Conservation (phyloP, 768 basidiomycete species). For the Mycena galopus region DNA sequence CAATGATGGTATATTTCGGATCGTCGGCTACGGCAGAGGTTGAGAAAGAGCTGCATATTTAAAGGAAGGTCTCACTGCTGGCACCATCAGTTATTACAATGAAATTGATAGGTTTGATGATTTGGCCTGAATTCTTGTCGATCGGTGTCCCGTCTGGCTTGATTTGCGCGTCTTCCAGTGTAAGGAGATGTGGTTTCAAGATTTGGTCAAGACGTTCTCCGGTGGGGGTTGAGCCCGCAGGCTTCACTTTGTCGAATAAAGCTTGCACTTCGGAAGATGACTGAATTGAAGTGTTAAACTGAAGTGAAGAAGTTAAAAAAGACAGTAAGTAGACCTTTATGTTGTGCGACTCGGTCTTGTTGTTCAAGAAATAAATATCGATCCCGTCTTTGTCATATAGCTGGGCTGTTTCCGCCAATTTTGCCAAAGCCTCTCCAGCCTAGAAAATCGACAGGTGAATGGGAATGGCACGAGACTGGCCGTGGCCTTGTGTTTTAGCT, state of each 20-base stretch:
- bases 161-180: slow-evolving; percentile 46
- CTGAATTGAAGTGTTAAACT: slow-evolving; percentile 42
- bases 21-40: slow-evolving; percentile 59
- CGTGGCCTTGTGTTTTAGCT: neutral
- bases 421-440: slow-evolving; percentile 61
- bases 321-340: slow-evolving; percentile 57
- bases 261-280: slow-evolving; percentile 50
- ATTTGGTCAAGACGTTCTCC: slow-evolving; percentile 51
- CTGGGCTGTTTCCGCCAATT: slow-evolving; percentile 62
- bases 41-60: neutral
- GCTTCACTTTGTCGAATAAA: slow-evolving; percentile 60
- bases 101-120: slow-evolving; percentile 68
- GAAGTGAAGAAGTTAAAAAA: too few relatives aligned
- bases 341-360: slow-evolving; percentile 45
- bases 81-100: slow-evolving; percentile 76
- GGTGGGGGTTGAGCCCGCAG: slow-evolving; percentile 61
- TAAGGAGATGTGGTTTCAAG: slow-evolving; percentile 43
- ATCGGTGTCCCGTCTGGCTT: slow-evolving; percentile 34
- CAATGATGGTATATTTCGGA: slow-evolving; percentile 61
- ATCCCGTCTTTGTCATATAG: slow-evolving; percentile 70
- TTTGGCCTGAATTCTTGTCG: slow-evolving; percentile 39
- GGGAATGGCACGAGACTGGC: slow-evolving; percentile 18
- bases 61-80: slow-evolving; percentile 57
- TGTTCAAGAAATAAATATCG: slow-evolving; percentile 73
- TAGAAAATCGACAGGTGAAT: slow-evolving; percentile 34